Evolutionary conservation across 2,329 filamentous ascomycete genomes (phyloP).

Genomic region (Sclerotinia glacialis): DNA sequence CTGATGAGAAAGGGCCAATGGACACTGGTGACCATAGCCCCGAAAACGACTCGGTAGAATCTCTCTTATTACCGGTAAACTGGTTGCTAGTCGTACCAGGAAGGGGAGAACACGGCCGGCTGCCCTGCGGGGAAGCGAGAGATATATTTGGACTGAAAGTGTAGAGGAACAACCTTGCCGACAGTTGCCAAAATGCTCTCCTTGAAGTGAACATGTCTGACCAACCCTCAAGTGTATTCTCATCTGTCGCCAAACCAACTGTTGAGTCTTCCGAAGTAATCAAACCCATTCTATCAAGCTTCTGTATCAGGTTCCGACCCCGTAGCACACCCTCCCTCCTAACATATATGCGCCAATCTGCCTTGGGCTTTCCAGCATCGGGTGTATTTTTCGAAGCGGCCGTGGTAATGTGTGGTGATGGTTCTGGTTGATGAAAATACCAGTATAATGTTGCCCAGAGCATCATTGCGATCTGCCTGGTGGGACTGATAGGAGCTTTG

Average conservation of each 20-base stretch:
- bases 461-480: conserved; percentile 93
- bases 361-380: conserved; percentile 67
- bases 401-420: conserved; percentile 61
- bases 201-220: conserved; percentile 77
- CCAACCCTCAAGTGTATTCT: conserved; percentile 66
- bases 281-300: conserved; percentile 90
- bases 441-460: conserved; percentile 91
- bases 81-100: conserved; percentile 39
- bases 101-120: conserved; percentile 53
- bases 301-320: conserved; percentile 75
- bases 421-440: conserved; percentile 91
- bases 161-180: conserved; percentile 83
- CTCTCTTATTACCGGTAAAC: conserved; percentile 35
- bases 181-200: conserved; percentile 87
- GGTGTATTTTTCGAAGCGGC: conserved; percentile 64
- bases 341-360: conserved; percentile 84
- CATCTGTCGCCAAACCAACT: conserved; percentile 63
- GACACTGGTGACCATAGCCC: conserved; percentile 42
- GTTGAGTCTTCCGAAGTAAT: conserved; percentile 72
- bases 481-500: conserved; percentile 75
- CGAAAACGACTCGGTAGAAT: conserved; percentile 43
- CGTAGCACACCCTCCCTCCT: conserved; percentile 85
- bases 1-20: conserved; percentile 72
- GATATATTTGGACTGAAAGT: conserved; percentile 60
- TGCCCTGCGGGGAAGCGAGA: conserved; percentile 52